These are phyloP conservation scores for Monilinia fructigena DNA, from an alignment of 2,329 filamentous ascomycete genomes.

Conservation along the genomic window DNA sequence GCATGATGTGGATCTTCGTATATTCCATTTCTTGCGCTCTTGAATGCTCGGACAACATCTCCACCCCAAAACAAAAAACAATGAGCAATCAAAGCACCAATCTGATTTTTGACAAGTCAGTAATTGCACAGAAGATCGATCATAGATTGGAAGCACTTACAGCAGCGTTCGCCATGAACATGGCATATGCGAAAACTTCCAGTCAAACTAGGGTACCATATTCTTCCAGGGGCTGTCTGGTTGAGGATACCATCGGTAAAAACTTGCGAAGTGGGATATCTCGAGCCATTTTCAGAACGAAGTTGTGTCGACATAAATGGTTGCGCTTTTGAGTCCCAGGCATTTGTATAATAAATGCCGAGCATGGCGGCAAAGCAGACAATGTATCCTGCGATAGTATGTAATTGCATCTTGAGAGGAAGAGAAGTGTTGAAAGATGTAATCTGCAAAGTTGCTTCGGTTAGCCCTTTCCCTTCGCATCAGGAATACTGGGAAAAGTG, in stretches of 20 bases:
- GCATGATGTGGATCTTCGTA: slow-evolving; percentile 50
- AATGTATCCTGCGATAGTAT: slow-evolving; percentile 48
- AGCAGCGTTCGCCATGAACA: slow-evolving; percentile 58
- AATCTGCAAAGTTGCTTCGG: slow-evolving; percentile 43
- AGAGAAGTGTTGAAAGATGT: slow-evolving; percentile 54
- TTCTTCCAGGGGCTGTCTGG: slow-evolving; percentile 42
- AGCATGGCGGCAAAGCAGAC: slow-evolving; percentile 52
- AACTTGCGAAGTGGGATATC: slow-evolving; percentile 47
- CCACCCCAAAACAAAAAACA: slow-evolving; percentile 55
- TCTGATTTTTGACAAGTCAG: slow-evolving; percentile 42
- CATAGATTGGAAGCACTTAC: slow-evolving; percentile 41
- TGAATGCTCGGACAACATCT: slow-evolving; percentile 50
- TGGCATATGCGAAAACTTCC: slow-evolving; percentile 53
- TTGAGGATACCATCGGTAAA: slow-evolving; percentile 45
- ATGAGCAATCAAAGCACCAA: slow-evolving; percentile 55
- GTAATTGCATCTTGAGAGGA: slow-evolving; percentile 51
- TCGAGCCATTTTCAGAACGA: slow-evolving; percentile 42
- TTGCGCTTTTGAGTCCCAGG: slow-evolving; percentile 44
- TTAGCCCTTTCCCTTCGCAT: neutral
- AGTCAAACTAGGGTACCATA: slow-evolving; percentile 48
- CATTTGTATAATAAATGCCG: slow-evolving; percentile 46
- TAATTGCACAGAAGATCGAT: fast-evolving
- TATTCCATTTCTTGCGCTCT: slow-evolving; percentile 45
- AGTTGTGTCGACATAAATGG: slow-evolving; percentile 47
- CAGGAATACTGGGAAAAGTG: slow-evolving; percentile 16